These are phyloP conservation scores for Pachyrhizus erosus DNA, from an alignment of 306 rosid genomes.

Conservation along the genomic window DNA sequence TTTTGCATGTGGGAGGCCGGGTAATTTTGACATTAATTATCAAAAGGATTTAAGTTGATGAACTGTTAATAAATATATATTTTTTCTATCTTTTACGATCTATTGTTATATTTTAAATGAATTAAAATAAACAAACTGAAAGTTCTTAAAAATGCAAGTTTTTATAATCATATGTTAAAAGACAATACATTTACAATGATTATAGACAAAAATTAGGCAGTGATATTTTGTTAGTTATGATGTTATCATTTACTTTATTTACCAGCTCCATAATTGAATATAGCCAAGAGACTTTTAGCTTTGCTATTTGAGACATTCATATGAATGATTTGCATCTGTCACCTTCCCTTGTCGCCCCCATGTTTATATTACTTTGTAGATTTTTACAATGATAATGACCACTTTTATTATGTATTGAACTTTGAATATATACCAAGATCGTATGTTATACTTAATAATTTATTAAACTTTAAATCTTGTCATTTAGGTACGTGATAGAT, in stretches of 20 bases:
- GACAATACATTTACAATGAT: not conserved
- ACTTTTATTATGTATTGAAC: too few species aligned
- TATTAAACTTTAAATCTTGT: too few species aligned
- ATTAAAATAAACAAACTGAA: not conserved
- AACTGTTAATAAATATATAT: not conserved
- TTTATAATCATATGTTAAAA: not conserved
- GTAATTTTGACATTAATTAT: not conserved
- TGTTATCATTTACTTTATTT: not conserved
- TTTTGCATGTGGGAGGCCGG: not conserved
- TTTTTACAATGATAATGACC: too few species aligned
- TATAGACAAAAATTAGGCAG: not conserved
- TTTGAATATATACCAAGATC: too few species aligned
- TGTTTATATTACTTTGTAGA: not conserved
- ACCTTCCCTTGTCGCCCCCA: not conserved
- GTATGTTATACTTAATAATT: too few species aligned
- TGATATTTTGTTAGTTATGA: not conserved
- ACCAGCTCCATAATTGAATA: slow-evolving; percentile 1
- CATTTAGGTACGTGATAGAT: too few species aligned
- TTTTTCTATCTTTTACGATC: too few species aligned
- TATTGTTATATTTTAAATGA: not conserved
- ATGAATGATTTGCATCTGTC: not conserved
- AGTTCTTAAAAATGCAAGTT: not conserved
- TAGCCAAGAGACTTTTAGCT: not conserved
- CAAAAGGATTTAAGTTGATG: not conserved
- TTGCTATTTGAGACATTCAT: too few species aligned